phyloP scores from a whole-genome alignment of 805 yeast genomes.

The Blastobotrys chiropterorum region DNA sequence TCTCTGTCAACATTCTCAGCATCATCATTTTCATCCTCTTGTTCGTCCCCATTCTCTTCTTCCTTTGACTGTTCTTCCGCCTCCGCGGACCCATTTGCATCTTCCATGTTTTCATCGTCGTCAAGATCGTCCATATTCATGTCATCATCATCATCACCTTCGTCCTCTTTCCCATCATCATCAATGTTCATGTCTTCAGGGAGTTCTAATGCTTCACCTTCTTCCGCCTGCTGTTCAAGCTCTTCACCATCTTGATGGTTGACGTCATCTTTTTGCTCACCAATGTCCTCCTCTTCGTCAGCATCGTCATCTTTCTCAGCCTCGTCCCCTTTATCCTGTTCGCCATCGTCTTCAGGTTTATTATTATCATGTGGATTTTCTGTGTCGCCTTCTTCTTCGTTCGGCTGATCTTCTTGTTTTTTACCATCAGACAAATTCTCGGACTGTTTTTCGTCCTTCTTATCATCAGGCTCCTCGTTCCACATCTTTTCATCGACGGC shows the following conservation, averaged over 20 bases:
- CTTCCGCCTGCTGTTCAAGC: slow-evolving; percentile 69
- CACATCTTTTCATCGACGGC: slow-evolving; percentile 97
- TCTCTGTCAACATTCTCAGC: slow-evolving; percentile 23
- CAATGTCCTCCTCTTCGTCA: slow-evolving; percentile 55
- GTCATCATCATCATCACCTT: slow-evolving; percentile 30
- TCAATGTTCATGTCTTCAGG: slow-evolving; percentile 92
- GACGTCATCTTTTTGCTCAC: slow-evolving; percentile 77
- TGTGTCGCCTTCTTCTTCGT: slow-evolving; percentile 20
- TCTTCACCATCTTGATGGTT: slow-evolving; percentile 62
- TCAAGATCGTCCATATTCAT: slow-evolving; percentile 30
- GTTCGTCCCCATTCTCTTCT: slow-evolving; percentile 18
- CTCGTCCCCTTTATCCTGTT: slow-evolving; percentile 33
- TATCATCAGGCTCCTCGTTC: slow-evolving; percentile 83
- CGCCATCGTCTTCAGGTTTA: slow-evolving; percentile 33
- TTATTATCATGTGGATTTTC: slow-evolving; percentile 27
- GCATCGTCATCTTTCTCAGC: slow-evolving; percentile 44
- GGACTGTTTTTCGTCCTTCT: slow-evolving; percentile 63
- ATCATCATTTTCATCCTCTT: slow-evolving; percentile 21
- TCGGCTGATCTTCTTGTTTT: slow-evolving; percentile 33
- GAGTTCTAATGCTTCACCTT: slow-evolving; percentile 77
- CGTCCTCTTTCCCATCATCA: slow-evolving; percentile 45
- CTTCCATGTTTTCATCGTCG: slow-evolving; percentile 30
- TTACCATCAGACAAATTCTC: slow-evolving; percentile 53
- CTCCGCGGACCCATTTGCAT: slow-evolving; percentile 29
- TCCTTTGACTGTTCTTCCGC: slow-evolving; percentile 19